Percentiles rank a stretch among this genome's conserved stretches.
Conservation (phyloP, 208 protist genomes). For the Angomonas desouzai region DNA sequence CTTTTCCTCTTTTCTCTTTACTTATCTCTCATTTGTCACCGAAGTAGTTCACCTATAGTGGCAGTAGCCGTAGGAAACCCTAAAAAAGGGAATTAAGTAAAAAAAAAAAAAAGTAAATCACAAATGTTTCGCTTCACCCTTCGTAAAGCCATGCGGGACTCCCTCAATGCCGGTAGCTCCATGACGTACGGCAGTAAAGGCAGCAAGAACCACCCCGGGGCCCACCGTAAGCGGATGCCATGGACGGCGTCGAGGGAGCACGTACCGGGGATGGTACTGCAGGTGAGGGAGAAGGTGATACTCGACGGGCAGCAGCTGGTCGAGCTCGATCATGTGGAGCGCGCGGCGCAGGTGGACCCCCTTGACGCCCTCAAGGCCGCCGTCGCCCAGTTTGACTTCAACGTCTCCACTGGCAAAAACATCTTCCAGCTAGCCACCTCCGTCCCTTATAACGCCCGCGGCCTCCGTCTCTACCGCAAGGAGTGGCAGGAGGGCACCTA, state of each 20-base stretch:
- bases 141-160: constrained; percentile 33
- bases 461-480: constrained; percentile 76
- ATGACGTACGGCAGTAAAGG: constrained; percentile 87
- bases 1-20: no score
- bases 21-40: no score
- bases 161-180: constrained; percentile 79
- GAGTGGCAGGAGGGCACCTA: constrained; percentile 89
- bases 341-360: constrained; percentile 71
- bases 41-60: no score
- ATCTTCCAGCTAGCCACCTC: constrained; percentile 84
- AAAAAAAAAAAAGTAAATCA: background rate
- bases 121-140: constrained; percentile 19
- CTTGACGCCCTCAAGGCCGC: constrained; percentile 75
- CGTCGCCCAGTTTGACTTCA: constrained; percentile 79
- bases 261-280: constrained; percentile 78
- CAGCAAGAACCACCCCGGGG: constrained; percentile 40
- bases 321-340: constrained; percentile 77
- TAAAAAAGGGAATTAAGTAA: background rate
- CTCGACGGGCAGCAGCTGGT: constrained; percentile 76
- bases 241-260: constrained; percentile 84
- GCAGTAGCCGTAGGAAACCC: no score
- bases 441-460: constrained; percentile 57
- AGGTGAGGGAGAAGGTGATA: constrained; percentile 74
- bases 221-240: constrained; percentile 83
- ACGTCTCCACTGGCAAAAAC: constrained; percentile 78